Evolutionary conservation across 2,329 filamentous ascomycete genomes (phyloP).

Genomic region (Hypoxylon sp.): DNA sequence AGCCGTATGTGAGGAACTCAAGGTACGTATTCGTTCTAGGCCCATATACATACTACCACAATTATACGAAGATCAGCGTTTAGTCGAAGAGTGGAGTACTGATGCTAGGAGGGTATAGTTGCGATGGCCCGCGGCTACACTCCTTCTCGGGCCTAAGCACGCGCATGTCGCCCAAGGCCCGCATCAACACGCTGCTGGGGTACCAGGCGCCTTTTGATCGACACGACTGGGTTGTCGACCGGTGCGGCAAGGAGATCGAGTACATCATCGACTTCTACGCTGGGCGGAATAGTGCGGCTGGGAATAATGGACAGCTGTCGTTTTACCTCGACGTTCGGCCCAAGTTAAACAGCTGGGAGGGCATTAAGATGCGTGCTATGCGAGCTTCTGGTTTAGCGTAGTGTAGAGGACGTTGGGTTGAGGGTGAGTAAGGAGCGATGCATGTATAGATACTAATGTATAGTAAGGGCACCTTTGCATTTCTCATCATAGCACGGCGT

Average conservation of each 20-base stretch:
- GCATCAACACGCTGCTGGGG: constrained; percentile 86
- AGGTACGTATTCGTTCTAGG: constrained; percentile 61
- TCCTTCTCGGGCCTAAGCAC: constrained; percentile 83
- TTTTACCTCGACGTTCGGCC: constrained; percentile 79
- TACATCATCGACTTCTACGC: constrained; percentile 99
- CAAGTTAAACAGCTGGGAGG: constrained; percentile 78
- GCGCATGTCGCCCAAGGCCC: constrained; percentile 83
- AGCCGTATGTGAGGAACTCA: constrained; percentile 71
- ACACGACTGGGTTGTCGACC: constrained; percentile 97
- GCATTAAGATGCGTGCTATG: constrained; percentile 74
- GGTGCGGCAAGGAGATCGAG: constrained; percentile 87
- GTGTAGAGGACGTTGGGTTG: neutral
- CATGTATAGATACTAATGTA: constrained; percentile 31
- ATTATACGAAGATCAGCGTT: no score
- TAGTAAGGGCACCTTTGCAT: constrained; percentile 18
- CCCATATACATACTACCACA: no score
- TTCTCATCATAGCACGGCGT: constrained; percentile 33
- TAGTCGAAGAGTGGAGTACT: no score
- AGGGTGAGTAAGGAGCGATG: constrained; percentile 19
- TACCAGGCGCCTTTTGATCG: constrained; percentile 94
- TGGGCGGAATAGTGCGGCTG: constrained; percentile 66
- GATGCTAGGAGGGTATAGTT: constrained; percentile 60
- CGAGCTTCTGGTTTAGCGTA: constrained; percentile 66
- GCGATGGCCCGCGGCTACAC: constrained; percentile 84
- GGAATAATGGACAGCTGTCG: constrained; percentile 62